Conservation (phyloP, 2,329 filamentous ascomycete genomes). For the Cryphonectria parasitica region DNA sequence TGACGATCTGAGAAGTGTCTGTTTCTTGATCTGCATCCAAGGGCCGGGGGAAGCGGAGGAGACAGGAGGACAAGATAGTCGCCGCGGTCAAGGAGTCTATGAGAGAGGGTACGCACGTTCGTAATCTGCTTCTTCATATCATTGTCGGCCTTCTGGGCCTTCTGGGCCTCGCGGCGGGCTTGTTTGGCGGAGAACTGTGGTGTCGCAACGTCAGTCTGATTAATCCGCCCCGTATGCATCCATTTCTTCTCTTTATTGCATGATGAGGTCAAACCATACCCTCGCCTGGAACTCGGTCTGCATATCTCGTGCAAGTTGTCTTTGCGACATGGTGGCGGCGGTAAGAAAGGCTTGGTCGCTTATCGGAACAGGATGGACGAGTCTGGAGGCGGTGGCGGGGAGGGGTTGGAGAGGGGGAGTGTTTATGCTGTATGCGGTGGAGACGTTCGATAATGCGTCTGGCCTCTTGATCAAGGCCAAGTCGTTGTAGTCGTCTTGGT, state of each 20-base stretch:
- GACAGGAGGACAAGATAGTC: neutral
- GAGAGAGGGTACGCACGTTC: slow-evolving; percentile 41
- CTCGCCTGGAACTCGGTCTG: slow-evolving; percentile 66
- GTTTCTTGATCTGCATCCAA: neutral
- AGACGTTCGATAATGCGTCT: no score
- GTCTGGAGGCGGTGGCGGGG: neutral
- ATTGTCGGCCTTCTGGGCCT: slow-evolving; percentile 64
- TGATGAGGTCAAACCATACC: slow-evolving; percentile 37
- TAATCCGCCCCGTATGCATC: neutral
- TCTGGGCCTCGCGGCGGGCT: slow-evolving; percentile 63
- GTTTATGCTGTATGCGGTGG: neutral
- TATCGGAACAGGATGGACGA: neutral
- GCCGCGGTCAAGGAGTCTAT: neutral
- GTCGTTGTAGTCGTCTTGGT: slow-evolving; percentile 2
- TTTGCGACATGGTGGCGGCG: slow-evolving; percentile 56
- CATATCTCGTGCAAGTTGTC: slow-evolving; percentile 63
- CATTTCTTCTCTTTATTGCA: neutral
- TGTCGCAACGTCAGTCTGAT: slow-evolving; percentile 6
- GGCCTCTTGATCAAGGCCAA: neutral
- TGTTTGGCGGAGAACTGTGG: slow-evolving; percentile 63
- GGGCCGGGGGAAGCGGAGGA: no score
- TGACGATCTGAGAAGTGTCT: neutral
- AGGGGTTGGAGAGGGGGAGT: no score
- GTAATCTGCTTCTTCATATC: slow-evolving; percentile 67
- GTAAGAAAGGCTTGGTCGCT: neutral